phyloP scores from a whole-genome alignment of 208 protist species.

The Leishmania gerbilli region DNA sequence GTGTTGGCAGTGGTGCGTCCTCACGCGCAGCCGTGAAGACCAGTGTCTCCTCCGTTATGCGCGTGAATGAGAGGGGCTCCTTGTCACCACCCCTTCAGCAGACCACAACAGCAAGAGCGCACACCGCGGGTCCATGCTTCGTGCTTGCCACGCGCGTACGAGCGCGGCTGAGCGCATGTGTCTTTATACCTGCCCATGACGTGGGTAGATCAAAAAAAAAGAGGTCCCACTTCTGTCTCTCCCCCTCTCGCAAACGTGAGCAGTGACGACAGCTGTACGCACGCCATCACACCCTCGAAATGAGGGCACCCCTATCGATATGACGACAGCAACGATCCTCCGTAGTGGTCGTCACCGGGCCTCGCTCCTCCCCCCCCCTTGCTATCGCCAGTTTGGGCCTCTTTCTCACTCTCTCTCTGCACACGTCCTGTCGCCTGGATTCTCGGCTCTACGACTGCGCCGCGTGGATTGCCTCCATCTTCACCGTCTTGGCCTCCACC shows the following conservation, averaged over 20 bases:
- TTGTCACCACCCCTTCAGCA: background rate
- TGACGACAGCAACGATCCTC: background rate
- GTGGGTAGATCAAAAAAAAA: background rate
- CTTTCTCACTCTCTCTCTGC: background rate
- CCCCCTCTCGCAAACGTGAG: background rate
- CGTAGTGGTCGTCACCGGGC: background rate
- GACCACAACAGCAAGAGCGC: background rate
- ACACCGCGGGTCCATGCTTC: background rate
- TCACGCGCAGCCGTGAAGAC: background rate
- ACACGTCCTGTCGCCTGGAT: background rate
- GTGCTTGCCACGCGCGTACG: background rate
- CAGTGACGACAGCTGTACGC: background rate
- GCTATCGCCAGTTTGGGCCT: background rate
- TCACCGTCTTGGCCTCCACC: conserved; percentile 17
- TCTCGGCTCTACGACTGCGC: background rate
- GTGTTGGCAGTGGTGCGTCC: background rate
- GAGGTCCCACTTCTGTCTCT: background rate
- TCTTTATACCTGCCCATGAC: background rate
- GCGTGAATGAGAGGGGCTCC: background rate
- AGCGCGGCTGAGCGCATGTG: background rate
- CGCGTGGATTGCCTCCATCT: background rate
- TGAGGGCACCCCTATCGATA: background rate
- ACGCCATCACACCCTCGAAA: background rate
- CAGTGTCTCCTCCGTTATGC: background rate
- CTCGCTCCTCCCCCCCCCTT: background rate